These are phyloP conservation scores for Colletotrichum lindemuthianum DNA, from an alignment of 2,329 filamentous ascomycete genomes.

Conservation along the genomic window DNA sequence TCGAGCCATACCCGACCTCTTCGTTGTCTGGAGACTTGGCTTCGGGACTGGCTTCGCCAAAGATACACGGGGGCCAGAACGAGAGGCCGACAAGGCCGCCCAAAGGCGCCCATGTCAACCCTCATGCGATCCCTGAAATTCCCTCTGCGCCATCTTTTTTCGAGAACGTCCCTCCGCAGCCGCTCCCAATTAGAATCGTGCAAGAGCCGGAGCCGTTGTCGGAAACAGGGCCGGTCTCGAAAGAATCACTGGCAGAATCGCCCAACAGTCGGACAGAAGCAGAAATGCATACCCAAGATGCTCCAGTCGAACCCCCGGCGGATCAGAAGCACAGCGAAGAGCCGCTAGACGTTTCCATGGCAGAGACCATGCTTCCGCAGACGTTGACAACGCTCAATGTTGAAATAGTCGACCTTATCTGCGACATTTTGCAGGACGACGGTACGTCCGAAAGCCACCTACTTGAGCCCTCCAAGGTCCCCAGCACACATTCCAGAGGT, in stretches of 20 bases:
- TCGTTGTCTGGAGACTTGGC: slow-evolving; percentile 44
- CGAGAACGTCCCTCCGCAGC: slow-evolving; percentile 47
- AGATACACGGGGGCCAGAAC: slow-evolving; percentile 43
- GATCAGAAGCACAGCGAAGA: slow-evolving; percentile 28
- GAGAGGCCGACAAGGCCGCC: slow-evolving; percentile 49
- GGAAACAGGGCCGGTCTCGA: not conserved
- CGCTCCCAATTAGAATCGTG: slow-evolving; percentile 18
- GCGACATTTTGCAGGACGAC: slow-evolving; percentile 68
- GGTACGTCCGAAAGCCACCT: slow-evolving; percentile 60
- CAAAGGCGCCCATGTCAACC: slow-evolving; percentile 42
- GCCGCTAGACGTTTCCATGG: slow-evolving; percentile 38
- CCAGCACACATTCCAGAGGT: slow-evolving; percentile 25
- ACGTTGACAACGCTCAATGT: slow-evolving; percentile 63
- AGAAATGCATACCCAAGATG: not conserved
- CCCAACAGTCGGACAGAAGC: not conserved
- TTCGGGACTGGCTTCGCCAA: slow-evolving; percentile 43
- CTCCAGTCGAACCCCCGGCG: not conserved
- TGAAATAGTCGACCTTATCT: slow-evolving; percentile 68
- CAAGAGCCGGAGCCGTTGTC: slow-evolving; percentile 28
- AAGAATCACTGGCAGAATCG: not conserved
- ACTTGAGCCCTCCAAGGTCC: slow-evolving; percentile 47
- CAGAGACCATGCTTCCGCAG: slow-evolving; percentile 62
- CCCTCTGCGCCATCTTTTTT: slow-evolving; percentile 50
- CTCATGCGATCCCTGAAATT: slow-evolving; percentile 46
- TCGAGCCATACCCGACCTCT: slow-evolving; percentile 44